A percentile compares a stretch with the other conserved stretches of the same genome.
These are phyloP conservation scores for Pythium guiyangense DNA, from an alignment of 352 stramenopile genomes.

Conservation along the genomic window DNA sequence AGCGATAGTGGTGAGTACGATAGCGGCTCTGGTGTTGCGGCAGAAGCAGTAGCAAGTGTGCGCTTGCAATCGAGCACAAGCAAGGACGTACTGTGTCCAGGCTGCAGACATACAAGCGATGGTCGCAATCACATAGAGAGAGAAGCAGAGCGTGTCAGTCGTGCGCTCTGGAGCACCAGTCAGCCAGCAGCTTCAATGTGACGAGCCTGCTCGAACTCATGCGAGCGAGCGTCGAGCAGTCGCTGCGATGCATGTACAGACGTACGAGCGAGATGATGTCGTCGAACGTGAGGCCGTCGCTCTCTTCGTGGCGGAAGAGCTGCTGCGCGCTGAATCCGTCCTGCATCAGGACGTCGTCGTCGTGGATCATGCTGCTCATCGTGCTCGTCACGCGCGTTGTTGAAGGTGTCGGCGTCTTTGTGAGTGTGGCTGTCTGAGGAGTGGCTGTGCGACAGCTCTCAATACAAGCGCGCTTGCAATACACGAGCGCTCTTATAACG, in stretches of 20 bases:
- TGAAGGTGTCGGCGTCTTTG: background rate
- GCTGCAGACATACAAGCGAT: constrained; percentile 18
- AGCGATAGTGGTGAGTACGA: background rate
- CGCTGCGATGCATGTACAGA: background rate
- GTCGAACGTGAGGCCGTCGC: constrained; percentile 76
- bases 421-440: background rate
- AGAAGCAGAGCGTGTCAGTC: constrained; percentile 1
- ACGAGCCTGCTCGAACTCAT: too few relatives aligned
- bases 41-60: background rate
- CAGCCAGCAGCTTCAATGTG: background rate
- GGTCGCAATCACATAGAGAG: background rate
- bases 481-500: too few relatives aligned
- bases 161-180: background rate
- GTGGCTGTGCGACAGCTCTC: too few relatives aligned
- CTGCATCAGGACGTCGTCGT: constrained; percentile 23
- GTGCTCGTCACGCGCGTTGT: background rate
- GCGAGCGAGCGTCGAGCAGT: background rate
- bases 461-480: too few relatives aligned
- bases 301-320: constrained; percentile 68
- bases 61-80: background rate
- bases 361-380: constrained; percentile 6
- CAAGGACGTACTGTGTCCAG: constrained; percentile 54
- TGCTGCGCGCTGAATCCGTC: constrained; percentile 70
- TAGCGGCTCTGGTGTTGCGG: too few relatives aligned
- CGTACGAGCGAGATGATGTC: constrained; percentile 81